These are phyloP conservation scores for Collybiopsis confluens DNA, from an alignment of 768 basidiomycete species.

Conservation along the genomic window DNA sequence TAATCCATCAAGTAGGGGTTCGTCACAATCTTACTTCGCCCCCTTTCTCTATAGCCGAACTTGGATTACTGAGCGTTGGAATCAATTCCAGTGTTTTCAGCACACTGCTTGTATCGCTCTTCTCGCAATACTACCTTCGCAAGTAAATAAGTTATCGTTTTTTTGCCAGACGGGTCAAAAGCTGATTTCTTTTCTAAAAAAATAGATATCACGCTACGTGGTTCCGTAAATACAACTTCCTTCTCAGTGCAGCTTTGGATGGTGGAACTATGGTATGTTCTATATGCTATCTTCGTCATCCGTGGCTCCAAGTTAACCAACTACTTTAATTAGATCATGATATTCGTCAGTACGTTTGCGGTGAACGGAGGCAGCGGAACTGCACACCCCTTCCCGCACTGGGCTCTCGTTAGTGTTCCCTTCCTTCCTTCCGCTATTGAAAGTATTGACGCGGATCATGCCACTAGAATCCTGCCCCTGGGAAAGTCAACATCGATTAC, in stretches of 20 bases:
- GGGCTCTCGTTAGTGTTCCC: constrained; percentile 8
- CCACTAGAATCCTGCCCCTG: constrained; percentile 2
- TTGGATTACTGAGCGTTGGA: constrained; percentile 28
- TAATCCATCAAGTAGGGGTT: not conserved
- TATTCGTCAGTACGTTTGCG: constrained; percentile 13
- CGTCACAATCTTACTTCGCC: no score
- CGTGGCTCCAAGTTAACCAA: not conserved
- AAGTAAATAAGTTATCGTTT: constrained; percentile 11
- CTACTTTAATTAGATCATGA: constrained; percentile 12
- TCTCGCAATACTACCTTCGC: constrained; percentile 34
- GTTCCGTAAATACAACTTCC: constrained; percentile 34
- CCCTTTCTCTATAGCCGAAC: constrained; percentile 9
- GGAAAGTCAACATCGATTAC: constrained; percentile 6
- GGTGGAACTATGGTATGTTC: constrained; percentile 8
- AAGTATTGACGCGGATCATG: not conserved
- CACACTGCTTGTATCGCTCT: constrained; percentile 21
- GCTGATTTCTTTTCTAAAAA: not conserved
- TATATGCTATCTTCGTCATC: not conserved
- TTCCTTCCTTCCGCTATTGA: not conserved
- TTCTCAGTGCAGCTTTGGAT: constrained; percentile 11
- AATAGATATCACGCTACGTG: constrained; percentile 23
- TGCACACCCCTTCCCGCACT: constrained; percentile 10
- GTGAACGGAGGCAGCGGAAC: constrained; percentile 12
- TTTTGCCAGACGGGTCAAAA: not conserved
- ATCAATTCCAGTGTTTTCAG: constrained; percentile 32